Percentiles rank a stretch among this genome's conserved stretches.
phyloP scores from a whole-genome alignment of 306 rosid genomes.

The Cicer cuneatum region DNA sequence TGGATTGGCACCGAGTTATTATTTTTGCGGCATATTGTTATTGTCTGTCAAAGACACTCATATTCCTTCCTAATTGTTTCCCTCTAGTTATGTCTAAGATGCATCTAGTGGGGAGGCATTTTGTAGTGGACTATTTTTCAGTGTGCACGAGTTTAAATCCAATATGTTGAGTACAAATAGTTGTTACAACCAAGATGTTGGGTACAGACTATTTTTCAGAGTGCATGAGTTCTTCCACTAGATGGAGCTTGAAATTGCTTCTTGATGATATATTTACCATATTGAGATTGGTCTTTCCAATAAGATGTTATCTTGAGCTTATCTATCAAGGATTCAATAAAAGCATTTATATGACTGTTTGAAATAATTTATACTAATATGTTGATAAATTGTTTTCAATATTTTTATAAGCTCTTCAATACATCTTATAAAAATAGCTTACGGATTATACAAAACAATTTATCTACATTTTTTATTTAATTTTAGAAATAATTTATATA shows the following conservation, averaged over 20 bases:
- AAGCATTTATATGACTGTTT: no score
- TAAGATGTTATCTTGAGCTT: not conserved
- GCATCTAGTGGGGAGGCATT: slow-evolving; percentile 35
- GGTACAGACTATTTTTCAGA: no score
- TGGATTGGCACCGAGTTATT: slow-evolving; percentile 39
- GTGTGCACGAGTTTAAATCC: slow-evolving; percentile 17
- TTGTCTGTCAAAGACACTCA: slow-evolving; percentile 45
- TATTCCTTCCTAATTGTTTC: slow-evolving; percentile 43
- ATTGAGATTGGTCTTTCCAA: slow-evolving; percentile 3
- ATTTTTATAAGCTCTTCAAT: no score
- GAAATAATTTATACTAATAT: no score
- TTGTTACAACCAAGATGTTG: not conserved
- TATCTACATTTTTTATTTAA: no score
- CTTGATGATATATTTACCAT: not conserved
- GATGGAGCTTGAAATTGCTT: slow-evolving; percentile 20
- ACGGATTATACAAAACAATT: no score
- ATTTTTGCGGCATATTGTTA: slow-evolving; percentile 42
- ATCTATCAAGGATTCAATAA: no score
- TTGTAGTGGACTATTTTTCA: slow-evolving; percentile 9
- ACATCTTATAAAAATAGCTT: no score
- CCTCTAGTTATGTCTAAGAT: slow-evolving; percentile 34
- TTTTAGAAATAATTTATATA: no score
- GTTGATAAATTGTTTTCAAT: no score
- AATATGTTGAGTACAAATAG: not conserved
- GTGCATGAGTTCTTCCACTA: not conserved